Evolutionary conservation across 176 grass and related monocot genomes (phyloP).

Genomic region (Saccharum officinarum): DNA sequence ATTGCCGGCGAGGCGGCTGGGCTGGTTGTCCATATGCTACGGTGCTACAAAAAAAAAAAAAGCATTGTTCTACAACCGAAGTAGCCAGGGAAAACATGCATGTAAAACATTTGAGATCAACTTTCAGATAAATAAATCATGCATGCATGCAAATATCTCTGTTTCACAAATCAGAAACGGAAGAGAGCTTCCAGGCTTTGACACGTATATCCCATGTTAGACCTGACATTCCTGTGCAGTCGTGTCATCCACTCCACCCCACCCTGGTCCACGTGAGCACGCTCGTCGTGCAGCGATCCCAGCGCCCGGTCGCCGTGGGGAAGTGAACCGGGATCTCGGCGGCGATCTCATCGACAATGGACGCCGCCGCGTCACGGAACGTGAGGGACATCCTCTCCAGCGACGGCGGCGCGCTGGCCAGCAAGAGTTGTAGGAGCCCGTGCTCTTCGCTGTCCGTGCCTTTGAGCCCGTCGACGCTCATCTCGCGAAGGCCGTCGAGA

Average conservation of each 20-base stretch:
- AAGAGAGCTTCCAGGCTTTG: too few species aligned
- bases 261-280: neutral
- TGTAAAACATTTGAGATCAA: too few species aligned
- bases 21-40: too few species aligned
- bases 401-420: neutral
- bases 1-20: too few species aligned
- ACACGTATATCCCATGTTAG: too few species aligned
- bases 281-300: neutral
- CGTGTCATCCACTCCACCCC: neutral
- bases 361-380: neutral
- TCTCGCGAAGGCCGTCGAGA: neutral
- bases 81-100: too few species aligned
- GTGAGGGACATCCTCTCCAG: neutral
- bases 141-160: too few species aligned
- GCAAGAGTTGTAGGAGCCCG: neutral
- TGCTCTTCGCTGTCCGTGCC: neutral
- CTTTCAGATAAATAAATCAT: too few species aligned
- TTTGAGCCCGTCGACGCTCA: neutral
- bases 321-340: neutral
- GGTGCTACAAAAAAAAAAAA: too few species aligned
- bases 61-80: too few species aligned
- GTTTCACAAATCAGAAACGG: too few species aligned
- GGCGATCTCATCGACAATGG: neutral
- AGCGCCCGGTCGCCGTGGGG: neutral
- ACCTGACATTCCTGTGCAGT: too few species aligned